Evolutionary conservation across 1,284 basidiomycete genomes (phyloP).

Genomic region (Puccinia coronata): DNA sequence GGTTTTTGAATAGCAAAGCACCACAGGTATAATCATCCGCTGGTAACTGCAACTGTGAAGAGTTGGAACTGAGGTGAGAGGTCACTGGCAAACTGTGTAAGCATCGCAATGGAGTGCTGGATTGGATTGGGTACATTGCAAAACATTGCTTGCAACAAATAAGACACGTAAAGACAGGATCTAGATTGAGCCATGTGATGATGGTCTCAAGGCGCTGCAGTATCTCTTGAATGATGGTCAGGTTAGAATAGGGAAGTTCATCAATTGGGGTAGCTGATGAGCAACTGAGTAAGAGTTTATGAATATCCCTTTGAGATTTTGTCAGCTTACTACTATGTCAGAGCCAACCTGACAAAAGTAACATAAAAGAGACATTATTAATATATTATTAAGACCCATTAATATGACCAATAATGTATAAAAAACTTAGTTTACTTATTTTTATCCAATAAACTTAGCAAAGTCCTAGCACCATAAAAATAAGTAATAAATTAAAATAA

Average conservation of each 20-base stretch:
- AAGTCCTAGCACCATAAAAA: too few species aligned
- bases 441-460: too few species aligned
- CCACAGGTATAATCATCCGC: background rate
- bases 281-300: background rate
- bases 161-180: background rate
- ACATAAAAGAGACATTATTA: too few species aligned
- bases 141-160: constrained; percentile 18
- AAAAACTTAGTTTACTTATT: too few species aligned
- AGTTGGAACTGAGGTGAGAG: background rate
- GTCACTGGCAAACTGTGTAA: background rate
- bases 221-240: constrained; percentile 7
- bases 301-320: background rate
- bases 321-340: too few species aligned
- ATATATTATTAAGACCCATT: too few species aligned
- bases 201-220: background rate
- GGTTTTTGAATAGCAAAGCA: background rate
- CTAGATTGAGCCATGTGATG: constrained; percentile 5
- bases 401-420: too few species aligned
- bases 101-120: background rate
- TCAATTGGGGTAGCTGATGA: background rate
- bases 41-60: background rate
- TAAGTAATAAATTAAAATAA: too few species aligned
- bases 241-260: background rate
- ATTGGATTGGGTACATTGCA: background rate
- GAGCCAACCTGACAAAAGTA: too few species aligned